These are phyloP conservation scores for Cucurbita ficifolia DNA, from an alignment of 306 rosid species.

Conservation along the genomic window DNA sequence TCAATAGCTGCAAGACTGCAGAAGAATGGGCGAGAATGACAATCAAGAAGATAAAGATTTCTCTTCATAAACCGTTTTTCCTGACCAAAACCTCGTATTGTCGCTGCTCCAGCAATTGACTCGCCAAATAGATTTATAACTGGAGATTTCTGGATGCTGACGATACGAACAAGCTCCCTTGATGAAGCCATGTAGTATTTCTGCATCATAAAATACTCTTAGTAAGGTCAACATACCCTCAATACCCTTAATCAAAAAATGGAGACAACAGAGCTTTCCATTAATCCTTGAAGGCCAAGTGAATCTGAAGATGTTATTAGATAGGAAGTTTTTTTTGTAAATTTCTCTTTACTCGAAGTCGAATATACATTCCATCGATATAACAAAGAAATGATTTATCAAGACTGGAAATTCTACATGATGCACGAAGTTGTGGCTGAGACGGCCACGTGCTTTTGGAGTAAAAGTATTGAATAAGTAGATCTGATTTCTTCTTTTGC, in stretches of 20 bases:
- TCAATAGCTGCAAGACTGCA: constrained; percentile 98
- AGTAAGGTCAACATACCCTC: constrained; percentile 7
- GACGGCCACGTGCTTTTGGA: neutral
- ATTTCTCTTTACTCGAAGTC: neutral
- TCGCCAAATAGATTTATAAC: constrained; percentile 84
- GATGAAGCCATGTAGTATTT: constrained; percentile 99
- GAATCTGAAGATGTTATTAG: neutral
- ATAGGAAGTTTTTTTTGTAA: neutral
- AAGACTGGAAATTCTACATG: neutral
- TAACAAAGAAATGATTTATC: neutral
- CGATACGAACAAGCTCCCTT: constrained; percentile 93
- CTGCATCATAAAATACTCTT: constrained; percentile 26
- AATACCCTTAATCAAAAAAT: neutral
- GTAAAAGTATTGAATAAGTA: neutral
- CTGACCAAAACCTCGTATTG: constrained; percentile 97
- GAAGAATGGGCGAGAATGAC: constrained; percentile 94
- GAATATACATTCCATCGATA: neutral
- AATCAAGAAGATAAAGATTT: constrained; percentile 87
- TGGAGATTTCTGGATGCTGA: constrained; percentile 98
- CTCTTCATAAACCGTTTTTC: constrained; percentile 93
- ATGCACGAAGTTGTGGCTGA: neutral
- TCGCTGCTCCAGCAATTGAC: constrained; percentile 97
- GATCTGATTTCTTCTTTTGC: neutral
- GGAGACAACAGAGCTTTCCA: neutral
- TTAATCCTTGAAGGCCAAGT: neutral